Conservation (phyloP, 2,329 filamentous ascomycete genomes). For the Aureobasidium sp. region DNA sequence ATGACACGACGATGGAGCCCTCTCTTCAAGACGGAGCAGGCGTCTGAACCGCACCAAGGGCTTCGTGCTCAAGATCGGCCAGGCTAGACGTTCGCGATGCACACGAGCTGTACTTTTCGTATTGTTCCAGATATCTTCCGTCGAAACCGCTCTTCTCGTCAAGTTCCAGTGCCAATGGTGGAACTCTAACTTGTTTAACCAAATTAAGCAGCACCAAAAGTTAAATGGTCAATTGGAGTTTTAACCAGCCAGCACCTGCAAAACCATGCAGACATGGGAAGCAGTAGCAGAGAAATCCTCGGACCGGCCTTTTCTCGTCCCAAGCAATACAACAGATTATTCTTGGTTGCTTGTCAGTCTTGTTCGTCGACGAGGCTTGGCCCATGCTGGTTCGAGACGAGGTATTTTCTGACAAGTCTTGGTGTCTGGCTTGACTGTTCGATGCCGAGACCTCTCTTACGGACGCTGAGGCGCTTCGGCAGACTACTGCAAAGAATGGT, state of each 20-base stretch:
- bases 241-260: not conserved
- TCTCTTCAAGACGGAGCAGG: not conserved
- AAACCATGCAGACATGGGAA: not conserved
- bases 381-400: not conserved
- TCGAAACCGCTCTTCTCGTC: constrained; percentile 6
- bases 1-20: not conserved
- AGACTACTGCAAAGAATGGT: constrained; percentile 11
- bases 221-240: not conserved
- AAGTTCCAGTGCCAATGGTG: not conserved
- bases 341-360: not conserved
- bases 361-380: not conserved
- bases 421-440: not conserved
- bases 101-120: not conserved
- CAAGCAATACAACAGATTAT: not conserved
- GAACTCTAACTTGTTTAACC: constrained; percentile 3
- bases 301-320: not conserved
- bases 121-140: not conserved
- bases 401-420: constrained; percentile 6
- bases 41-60: not conserved
- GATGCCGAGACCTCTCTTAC: not conserved
- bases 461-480: not conserved
- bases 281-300: not conserved
- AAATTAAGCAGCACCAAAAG: not conserved
- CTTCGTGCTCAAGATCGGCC: not conserved
- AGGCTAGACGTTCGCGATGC: not conserved